Base-by-base conservation (phyloP, 2,329 filamentous ascomycete genomes). In the Alternaria incomplexa region DNA sequence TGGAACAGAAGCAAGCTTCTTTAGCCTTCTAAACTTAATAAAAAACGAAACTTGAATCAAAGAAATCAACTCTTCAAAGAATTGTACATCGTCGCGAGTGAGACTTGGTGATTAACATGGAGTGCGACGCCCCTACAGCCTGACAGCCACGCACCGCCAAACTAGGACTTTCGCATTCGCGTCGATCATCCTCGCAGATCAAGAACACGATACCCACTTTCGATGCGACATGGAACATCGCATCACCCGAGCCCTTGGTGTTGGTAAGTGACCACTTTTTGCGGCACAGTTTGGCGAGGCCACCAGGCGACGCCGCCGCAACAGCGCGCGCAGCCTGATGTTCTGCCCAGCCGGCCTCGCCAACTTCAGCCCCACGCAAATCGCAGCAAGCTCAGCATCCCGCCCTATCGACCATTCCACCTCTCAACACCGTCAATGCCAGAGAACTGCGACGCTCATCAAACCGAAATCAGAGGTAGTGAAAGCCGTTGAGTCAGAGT, bases 1-100 rank as follows among this genome's bases (percentile, higher is more conserved):
- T 82, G 84, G 79, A 40, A 73, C 68, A 77, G 77, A 77, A 79
- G 77, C 79, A 77, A 75, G 81, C 82, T 83, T 80, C 74, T 71
- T 58, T 74, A 80, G 67, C 73, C 74, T 64, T 69, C 55, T 78
- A 79, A 79, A 77, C 56, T 61, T 77, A 79, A 78, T 79, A 77
- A 79, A 78, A 77, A 75, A 73, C 66, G 61, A 71, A 73, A 66
- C 56, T 61, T 63, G 26, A 53, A 61, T 58, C 51, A 52, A 58
- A 47, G 25, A 56, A 57, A 20, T 45, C 40, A 28, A 43, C 36
- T 43, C 13, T 46, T 53, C 48, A 53, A 43, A 46, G 20, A 36
- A 25, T 0, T 30, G 36, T 40, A n/a, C 36, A 40, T 40, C 36
- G n/a, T 17, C 0, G 36, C 36, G 5, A 40, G 36, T 40, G 36